Evolutionary conservation across 106 monocot species (phyloP), one percentile per base, ranked within the genome.

Genomic region (Cymbidium sinense): DNA sequence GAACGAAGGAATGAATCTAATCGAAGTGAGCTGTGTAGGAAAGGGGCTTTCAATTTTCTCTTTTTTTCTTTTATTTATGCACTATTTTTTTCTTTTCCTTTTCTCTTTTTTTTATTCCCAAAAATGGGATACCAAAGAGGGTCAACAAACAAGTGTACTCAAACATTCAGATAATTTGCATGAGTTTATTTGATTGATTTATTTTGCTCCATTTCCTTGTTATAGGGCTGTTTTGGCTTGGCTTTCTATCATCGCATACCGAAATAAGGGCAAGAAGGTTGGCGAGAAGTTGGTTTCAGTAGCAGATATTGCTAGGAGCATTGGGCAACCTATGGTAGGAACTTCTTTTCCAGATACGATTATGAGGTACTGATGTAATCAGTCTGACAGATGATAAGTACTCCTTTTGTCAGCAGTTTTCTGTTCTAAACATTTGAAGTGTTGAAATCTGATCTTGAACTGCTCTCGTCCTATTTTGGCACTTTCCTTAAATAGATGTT

Each of bases 331-430:
- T 99, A 95, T 82, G 95, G 99, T 41, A 85, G 99, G 50, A 99
- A 99, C 75, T 99, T 95, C 76, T 99, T 99, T 76, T 99, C 99
- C 6, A 93, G 99, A 99, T 99, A 95, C 64, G 99, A 99, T 85
- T 99, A 95, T 72, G 99, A 99, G 92, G 99, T 95, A 84, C 50
- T 27, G 13, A n/a, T 69, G 52, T 50, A 73, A 5, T 28, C 12
- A 43, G 12, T 67, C 67, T 67, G 21, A 67, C 67, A 67, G 67
- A 31, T 67, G 31, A 67, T 31, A 33, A 67, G 2, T 67, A 33
- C 31, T 30, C 15, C 15, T 34, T 4, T 67, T 67, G 12, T 29
- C 0, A 67, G 17, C 25, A 2, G 64, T 29, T 52, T 29, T 29
- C 28, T 64, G 64, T 64, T 64, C 64, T 27, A 64, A 20, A 64